These are phyloP conservation scores for Phytophthora sansomeana DNA, from an alignment of 352 stramenopile species.

Conservation along the genomic window DNA sequence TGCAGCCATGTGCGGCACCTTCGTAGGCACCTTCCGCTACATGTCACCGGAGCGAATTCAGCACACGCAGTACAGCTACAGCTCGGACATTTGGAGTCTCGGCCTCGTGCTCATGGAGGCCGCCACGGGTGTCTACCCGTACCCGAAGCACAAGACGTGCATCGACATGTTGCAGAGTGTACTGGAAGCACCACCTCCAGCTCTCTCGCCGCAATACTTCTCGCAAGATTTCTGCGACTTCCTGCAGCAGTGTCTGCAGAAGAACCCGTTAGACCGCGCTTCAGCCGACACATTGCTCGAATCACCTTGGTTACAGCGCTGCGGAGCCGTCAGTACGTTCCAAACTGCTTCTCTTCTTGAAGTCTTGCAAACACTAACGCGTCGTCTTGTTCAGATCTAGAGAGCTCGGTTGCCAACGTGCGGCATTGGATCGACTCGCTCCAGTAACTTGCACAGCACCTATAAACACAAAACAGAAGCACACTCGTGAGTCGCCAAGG, in stretches of 20 bases:
- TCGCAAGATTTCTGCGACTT: conserved; percentile 81
- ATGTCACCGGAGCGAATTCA: conserved; percentile 94
- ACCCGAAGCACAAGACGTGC: conserved; percentile 78
- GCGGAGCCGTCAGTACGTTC: conserved; percentile 69
- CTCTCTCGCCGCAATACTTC: conserved; percentile 73
- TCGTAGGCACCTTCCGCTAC: conserved; percentile 94
- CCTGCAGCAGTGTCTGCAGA: conserved; percentile 68
- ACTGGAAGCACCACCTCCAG: conserved; percentile 71
- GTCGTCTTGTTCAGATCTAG: conserved; percentile 27
- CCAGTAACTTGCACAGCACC: conserved; percentile 45
- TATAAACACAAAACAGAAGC: conserved; percentile 4
- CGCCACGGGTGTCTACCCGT: conserved; percentile 90
- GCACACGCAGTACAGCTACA: conserved; percentile 89
- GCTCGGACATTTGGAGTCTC: conserved; percentile 94
- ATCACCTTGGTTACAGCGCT: conserved; percentile 80
- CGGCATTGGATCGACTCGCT: conserved; percentile 77
- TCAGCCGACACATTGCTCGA: conserved; percentile 68
- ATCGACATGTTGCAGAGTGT: conserved; percentile 90
- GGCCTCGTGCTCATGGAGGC: conserved; percentile 94
- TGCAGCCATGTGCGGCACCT: conserved; percentile 94
- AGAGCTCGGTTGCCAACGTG: conserved; percentile 57
- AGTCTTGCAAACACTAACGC: conserved; percentile 39
- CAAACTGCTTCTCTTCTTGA: conserved; percentile 8
- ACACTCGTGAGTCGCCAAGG: conserved; percentile 12
- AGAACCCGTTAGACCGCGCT: conserved; percentile 69